A percentile compares a stretch with the other conserved stretches of the same genome.
Evolutionary conservation across 2,329 filamentous ascomycete species (phyloP).

Genomic region (Ceratocystis papillata): DNA sequence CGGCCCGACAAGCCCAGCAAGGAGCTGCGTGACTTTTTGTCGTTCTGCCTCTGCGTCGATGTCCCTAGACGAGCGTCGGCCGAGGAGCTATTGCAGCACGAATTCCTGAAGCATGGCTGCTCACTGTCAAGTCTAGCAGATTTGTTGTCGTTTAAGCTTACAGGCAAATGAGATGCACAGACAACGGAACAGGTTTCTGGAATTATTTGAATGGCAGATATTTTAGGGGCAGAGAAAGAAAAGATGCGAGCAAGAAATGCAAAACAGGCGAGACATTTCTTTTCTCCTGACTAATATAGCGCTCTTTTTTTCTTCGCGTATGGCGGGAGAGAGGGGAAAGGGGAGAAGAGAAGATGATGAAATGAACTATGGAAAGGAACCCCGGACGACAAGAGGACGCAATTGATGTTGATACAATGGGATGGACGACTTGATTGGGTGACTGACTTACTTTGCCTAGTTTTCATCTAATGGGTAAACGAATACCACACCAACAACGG

Average conservation of each 20-base stretch:
- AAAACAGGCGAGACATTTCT: not conserved
- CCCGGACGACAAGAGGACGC: too few relatives aligned
- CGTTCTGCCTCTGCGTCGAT: slow-evolving; percentile 91
- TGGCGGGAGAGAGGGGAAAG: not conserved
- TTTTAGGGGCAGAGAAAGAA: not conserved
- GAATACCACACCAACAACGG: not conserved
- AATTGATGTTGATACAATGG: too few relatives aligned
- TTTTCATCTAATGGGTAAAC: not conserved
- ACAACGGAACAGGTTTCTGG: not conserved
- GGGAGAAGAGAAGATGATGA: not conserved
- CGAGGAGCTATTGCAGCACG: slow-evolving; percentile 77
- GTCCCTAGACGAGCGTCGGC: slow-evolving; percentile 90
- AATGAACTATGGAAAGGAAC: not conserved
- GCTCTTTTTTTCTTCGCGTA: not conserved
- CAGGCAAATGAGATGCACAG: slow-evolving; percentile 43
- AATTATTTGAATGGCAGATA: not conserved
- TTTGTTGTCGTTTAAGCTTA: slow-evolving; percentile 76
- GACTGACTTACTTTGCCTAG: too few relatives aligned
- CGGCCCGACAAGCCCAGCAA: slow-evolving; percentile 97
- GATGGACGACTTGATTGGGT: too few relatives aligned
- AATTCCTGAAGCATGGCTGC: slow-evolving; percentile 90
- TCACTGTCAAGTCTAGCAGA: slow-evolving; percentile 72
- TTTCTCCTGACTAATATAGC: not conserved
- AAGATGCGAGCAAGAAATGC: not conserved
- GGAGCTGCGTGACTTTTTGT: slow-evolving; percentile 94